These are phyloP conservation scores for Schizopora paradoxa DNA, from an alignment of 1,284 basidiomycete species.

Conservation along the genomic window DNA sequence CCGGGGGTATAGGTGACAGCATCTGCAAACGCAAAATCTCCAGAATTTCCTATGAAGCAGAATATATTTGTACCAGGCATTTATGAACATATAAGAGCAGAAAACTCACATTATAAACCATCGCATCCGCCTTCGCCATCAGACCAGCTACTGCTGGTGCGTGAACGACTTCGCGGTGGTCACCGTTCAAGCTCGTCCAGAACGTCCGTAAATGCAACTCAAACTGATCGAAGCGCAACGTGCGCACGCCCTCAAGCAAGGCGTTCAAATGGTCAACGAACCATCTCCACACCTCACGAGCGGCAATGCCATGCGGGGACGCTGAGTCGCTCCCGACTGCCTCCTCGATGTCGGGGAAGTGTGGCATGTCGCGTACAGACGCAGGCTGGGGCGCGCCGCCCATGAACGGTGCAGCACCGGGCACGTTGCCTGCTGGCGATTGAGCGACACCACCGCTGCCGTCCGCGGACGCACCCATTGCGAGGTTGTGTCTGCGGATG, in stretches of 20 bases:
- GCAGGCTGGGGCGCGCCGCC: constrained; percentile 37
- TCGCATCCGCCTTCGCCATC: constrained; percentile 84
- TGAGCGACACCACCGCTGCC: constrained; percentile 38
- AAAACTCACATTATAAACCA: constrained; percentile 75
- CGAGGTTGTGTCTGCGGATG: constrained; percentile 60
- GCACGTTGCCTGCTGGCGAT: constrained; percentile 44
- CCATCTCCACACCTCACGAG: constrained; percentile 81
- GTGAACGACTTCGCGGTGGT: constrained; percentile 79
- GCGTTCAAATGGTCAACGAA: constrained; percentile 81
- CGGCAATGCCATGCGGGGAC: constrained; percentile 67
- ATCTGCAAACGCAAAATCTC: constrained; percentile 79
- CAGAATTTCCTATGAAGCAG: constrained; percentile 65
- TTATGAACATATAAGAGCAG: constrained; percentile 9
- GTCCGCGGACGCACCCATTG: constrained; percentile 38
- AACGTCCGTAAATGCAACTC: constrained; percentile 79
- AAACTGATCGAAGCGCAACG: constrained; percentile 80
- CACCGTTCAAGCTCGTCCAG: constrained; percentile 68
- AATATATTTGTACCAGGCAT: constrained; percentile 3
- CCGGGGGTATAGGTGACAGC: constrained; percentile 66
- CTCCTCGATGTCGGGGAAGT: constrained; percentile 81
- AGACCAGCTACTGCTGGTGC: constrained; percentile 81
- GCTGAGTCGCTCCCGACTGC: constrained; percentile 69
- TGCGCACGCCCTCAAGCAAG: constrained; percentile 68
- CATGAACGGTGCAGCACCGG: constrained; percentile 41
- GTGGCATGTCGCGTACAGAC: constrained; percentile 71